Evolutionary conservation across 768 basidiomycete genomes (phyloP).

Genomic region (Rhizopogon vesiculosus): DNA sequence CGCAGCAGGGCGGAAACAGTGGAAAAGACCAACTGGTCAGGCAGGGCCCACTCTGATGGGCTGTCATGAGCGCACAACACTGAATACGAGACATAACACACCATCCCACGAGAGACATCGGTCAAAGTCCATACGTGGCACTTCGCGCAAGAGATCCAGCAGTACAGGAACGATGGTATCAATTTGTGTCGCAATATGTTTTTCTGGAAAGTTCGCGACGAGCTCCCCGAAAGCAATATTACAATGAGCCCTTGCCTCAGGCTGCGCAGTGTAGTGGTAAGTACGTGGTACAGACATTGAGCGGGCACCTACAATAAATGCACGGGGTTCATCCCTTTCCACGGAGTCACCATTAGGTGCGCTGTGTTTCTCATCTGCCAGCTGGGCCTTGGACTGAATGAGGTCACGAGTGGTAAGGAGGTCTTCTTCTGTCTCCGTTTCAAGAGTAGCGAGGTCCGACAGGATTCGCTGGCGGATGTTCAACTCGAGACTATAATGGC

Average conservation of each 20-base stretch:
- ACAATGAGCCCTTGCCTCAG: conserved; percentile 68
- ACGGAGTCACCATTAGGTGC: conserved; percentile 15
- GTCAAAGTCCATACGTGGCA: conserved; percentile 76
- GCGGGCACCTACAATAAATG: conserved; percentile 53
- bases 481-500: conserved; percentile 57
- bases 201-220: conserved; percentile 56
- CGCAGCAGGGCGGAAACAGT: conserved; percentile 73
- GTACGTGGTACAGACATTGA: neutral
- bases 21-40: conserved; percentile 79
- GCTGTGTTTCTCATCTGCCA: conserved; percentile 20
- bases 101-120: conserved; percentile 77
- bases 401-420: conserved; percentile 46
- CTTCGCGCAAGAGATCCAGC: conserved; percentile 62
- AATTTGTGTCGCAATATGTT: conserved; percentile 45
- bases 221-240: conserved; percentile 83
- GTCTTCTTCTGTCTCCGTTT: conserved; percentile 44
- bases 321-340: conserved; percentile 20
- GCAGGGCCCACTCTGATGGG: conserved; percentile 74
- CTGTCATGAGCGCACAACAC: neutral
- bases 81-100: conserved; percentile 23
- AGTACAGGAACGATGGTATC: conserved; percentile 55
- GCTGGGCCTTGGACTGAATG: conserved; percentile 59
- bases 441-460: conserved; percentile 63
- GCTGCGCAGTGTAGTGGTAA: conserved; percentile 34
- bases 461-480: conserved; percentile 75